Base-by-base conservation (phyloP, 2,329 filamentous ascomycete genomes). In the Cladosporium sp. region DNA sequence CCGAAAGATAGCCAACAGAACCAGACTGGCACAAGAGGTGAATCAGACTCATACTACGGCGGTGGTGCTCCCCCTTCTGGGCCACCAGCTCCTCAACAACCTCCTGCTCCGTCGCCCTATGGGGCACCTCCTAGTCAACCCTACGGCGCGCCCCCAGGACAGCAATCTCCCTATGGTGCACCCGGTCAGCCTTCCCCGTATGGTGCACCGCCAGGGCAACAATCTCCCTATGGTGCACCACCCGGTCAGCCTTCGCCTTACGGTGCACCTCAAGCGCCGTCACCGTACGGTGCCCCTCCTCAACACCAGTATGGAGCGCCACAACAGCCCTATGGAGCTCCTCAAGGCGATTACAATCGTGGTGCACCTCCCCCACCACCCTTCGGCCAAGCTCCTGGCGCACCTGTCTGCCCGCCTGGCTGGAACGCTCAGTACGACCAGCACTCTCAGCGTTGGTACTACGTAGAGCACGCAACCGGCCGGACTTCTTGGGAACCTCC, bases 391-490 rank as follows among this genome's bases (percentile, higher is more conserved):
- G 59, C 64, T 15, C 63, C 61, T 8, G 62, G 60, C 20, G 64
- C 63, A 38, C 80, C 85, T 22, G 75, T 82, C 61, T 75, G 87
- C 63, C 79, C 86, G 22, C 68, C 77, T 51, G 86, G 86, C 64
- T 89, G 86, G 86, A 74, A 76, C 28, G 77, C 84, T 22, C 82
- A 87, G 70, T 89, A 81, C 73, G 86, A 89, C 64, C 80, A 83
- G 59, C 78, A 76, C 59, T 75, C 79, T 60, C 82, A 86, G 67
- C 82, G 83, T 58, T 88, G 83, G 76, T 88, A 83, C 74, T 89
- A 86, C 67, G 78, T 84, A 59, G 84, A 88, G 70, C 75, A 83
- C 59, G 76, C 81, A 49, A 83, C 83, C 12, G 84, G 84, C 19
- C 80, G 79, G 59, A 81, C 83, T 0, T 85, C 88, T 71, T 88